phyloP scores from a whole-genome alignment of 306 rosid species.

The Herpetospermum pedunculosum region DNA sequence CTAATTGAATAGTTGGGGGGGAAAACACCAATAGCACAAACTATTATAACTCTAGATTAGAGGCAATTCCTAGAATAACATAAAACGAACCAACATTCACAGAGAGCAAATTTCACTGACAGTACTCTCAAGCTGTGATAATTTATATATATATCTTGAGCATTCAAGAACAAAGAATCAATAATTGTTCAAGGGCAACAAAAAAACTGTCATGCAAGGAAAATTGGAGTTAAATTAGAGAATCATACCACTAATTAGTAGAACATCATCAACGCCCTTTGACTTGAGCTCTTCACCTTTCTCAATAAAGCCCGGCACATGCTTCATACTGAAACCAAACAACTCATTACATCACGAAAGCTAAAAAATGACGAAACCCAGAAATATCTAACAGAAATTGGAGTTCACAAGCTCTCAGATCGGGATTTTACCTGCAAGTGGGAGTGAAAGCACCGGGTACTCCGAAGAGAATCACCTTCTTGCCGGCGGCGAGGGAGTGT shows the following conservation, averaged over 20 bases:
- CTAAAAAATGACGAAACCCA: neutral
- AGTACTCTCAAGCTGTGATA: neutral
- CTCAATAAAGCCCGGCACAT: constrained; percentile 76
- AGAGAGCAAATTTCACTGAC: neutral
- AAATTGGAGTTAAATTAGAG: neutral
- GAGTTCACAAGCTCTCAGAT: neutral
- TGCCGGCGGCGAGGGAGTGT: constrained; percentile 62
- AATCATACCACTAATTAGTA: constrained; percentile 55
- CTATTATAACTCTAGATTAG: neutral
- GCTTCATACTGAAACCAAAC: constrained; percentile 49
- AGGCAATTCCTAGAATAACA: neutral
- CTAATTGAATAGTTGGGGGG: neutral
- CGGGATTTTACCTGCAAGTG: constrained; percentile 56
- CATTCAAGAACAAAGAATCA: neutral
- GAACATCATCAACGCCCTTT: constrained; percentile 65
- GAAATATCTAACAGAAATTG: neutral
- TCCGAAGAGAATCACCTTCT: constrained; percentile 67
- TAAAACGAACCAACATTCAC: neutral
- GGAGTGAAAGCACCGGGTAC: constrained; percentile 96
- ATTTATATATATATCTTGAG: neutral
- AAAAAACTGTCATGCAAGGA: constrained; percentile 27
- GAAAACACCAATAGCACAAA: neutral
- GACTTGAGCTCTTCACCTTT: constrained; percentile 55
- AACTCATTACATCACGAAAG: neutral
- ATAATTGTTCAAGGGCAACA: neutral